These are phyloP conservation scores for Diophrys sp. DNA, from an alignment of 73 alveolate species.

Conservation along the genomic window DNA sequence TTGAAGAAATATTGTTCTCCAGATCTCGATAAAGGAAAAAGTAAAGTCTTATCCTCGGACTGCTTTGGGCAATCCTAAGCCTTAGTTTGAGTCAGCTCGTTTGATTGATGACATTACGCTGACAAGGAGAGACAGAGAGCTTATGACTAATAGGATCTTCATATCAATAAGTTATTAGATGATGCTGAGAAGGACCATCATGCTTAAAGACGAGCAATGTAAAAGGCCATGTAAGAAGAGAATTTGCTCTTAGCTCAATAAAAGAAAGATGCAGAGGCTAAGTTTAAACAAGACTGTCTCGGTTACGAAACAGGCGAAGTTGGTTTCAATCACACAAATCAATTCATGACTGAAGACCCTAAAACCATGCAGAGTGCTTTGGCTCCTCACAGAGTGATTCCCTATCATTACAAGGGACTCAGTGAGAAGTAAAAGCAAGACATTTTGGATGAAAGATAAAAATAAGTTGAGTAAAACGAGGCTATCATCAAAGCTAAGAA, in stretches of 20 bases:
- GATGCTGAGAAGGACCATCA: slow-evolving; percentile 56
- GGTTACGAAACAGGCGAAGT: slow-evolving; percentile 44
- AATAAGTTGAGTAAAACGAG: slow-evolving; percentile 55
- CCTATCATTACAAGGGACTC: slow-evolving; percentile 86
- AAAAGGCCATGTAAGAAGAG: slow-evolving; percentile 59
- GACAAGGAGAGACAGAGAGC: not conserved
- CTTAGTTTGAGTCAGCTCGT: no score
- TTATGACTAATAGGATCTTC: slow-evolving; percentile 55
- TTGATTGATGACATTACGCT: no score
- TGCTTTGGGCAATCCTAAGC: no score
- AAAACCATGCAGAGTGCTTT: slow-evolving; percentile 58
- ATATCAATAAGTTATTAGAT: slow-evolving; percentile 34
- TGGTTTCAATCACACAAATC: slow-evolving; percentile 36
- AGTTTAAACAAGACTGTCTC: slow-evolving; percentile 33
- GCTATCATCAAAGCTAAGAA: slow-evolving; percentile 34
- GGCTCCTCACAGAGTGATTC: slow-evolving; percentile 87
- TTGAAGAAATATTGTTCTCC: no score
- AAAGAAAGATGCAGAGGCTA: slow-evolving; percentile 64
- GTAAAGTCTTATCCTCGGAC: no score
- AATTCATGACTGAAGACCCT: slow-evolving; percentile 67
- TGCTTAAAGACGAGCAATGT: slow-evolving; percentile 47
- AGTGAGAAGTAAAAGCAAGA: slow-evolving; percentile 50
- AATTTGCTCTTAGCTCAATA: slow-evolving; percentile 60
- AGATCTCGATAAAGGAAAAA: no score
- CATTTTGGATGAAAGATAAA: slow-evolving; percentile 59